Evolutionary conservation across 2,329 filamentous ascomycete species (phyloP), one percentile per base, ranked within the genome.

Genomic region (Diaporthe vaccinii): DNA sequence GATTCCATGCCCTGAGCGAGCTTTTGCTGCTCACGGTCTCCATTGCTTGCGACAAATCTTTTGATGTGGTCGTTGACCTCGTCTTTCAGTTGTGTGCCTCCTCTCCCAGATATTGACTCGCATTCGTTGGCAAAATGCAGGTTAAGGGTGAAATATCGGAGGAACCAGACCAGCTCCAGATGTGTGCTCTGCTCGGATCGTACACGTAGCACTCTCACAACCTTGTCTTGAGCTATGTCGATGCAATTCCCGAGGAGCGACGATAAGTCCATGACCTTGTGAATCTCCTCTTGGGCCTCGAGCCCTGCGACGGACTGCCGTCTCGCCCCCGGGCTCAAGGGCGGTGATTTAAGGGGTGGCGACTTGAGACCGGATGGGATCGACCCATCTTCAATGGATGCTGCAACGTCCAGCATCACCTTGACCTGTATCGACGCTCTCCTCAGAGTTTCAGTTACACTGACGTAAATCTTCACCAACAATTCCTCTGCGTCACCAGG

Each of bases 381-480:
- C 80, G 80, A 55, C 78, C 83, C 81, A 49, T 88, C 85, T 20
- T 89, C 87, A 70, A 94, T 88, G 17, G 91, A 93, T 82, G 95
- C 98, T 0, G 96, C 97, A 28, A 98, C 94, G 83, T 99, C 97
- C 14, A 99, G 88, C n/a, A 99, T 85, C 14, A 98, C 92, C 83
- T 99, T 99, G 73, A 97, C 94, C 82, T 98, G 96, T 0, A 95
- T 96, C 25, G 95, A 95, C 10, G 98, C 86, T 80, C 97, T 90
- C 74, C 97, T 90, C 65, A 99, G 83, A 4, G 94, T 94, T 85
- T 99, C 97, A 5, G 96, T 93, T 12, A 98, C 93, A 46, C 94
- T 92, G 25, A 95, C 93, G 81, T 98, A 99, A 22, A 98, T 93
- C 74, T 91, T 94, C 41, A 92, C 87, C 20, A 98, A 89, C 79